These are phyloP conservation scores for Apostasia shenzhenica DNA, from an alignment of 106 monocot genomes.

Conservation along the genomic window DNA sequence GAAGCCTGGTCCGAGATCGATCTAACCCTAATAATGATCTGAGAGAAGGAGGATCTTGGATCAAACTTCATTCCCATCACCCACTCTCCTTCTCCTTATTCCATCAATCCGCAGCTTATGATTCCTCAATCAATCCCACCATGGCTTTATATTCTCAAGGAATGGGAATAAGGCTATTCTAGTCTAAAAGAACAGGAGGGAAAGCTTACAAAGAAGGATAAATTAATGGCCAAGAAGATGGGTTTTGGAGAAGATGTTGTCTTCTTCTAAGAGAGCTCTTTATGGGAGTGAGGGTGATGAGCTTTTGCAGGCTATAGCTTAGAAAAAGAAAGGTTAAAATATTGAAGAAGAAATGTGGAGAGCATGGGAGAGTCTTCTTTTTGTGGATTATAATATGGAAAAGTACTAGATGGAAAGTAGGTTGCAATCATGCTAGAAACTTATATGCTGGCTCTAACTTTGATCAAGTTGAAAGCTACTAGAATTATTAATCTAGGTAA, in stretches of 20 bases:
- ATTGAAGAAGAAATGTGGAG: background rate
- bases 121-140: slow-evolving; percentile 5
- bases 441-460: too few relatives aligned
- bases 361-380: background rate
- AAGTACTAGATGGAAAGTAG: background rate
- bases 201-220: slow-evolving; percentile 9
- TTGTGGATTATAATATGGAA: slow-evolving; percentile 14
- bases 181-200: background rate
- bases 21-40: background rate
- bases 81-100: background rate
- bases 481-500: too few relatives aligned
- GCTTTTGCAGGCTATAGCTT: slow-evolving; percentile 25
- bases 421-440: too few relatives aligned
- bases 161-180: slow-evolving; percentile 7
- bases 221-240: slow-evolving; percentile 11
- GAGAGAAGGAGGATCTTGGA: slow-evolving; percentile 26
- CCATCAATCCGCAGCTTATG: background rate
- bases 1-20: slow-evolving; percentile 61
- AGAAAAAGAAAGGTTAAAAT: slow-evolving; percentile 18
- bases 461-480: too few relatives aligned
- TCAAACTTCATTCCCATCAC: slow-evolving; percentile 48
- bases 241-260: slow-evolving; percentile 21
- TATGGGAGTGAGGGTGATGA: slow-evolving; percentile 13
- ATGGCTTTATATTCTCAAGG: background rate
- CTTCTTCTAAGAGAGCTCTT: slow-evolving; percentile 14